phyloP scores from a whole-genome alignment of 129 eudicot genomes.

The Flaveria trinervia region DNA sequence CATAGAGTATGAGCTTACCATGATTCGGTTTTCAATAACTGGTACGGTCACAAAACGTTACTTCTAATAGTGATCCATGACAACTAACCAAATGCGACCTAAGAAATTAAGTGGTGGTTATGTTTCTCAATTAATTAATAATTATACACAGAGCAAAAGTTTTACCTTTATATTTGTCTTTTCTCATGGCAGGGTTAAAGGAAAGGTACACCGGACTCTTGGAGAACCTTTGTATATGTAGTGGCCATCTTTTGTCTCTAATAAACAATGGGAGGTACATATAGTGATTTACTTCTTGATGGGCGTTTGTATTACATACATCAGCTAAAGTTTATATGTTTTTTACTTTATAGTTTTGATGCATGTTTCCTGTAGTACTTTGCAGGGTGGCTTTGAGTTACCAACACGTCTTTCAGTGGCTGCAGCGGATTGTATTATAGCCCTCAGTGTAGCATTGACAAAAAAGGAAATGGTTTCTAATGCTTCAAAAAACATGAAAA shows the following conservation, averaged over 20 bases:
- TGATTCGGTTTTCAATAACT: slow-evolving; percentile 39
- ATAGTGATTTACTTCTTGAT: background rate
- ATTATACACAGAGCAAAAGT: background rate
- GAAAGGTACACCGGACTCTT: slow-evolving; percentile 55
- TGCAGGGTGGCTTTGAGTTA: slow-evolving; percentile 87
- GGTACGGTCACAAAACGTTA: slow-evolving; percentile 48
- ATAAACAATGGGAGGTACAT: slow-evolving; percentile 67
- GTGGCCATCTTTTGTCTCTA: slow-evolving; percentile 46
- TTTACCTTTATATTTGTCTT: background rate
- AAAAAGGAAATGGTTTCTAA: slow-evolving; percentile 42
- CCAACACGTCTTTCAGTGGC: slow-evolving; percentile 93
- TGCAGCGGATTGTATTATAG: slow-evolving; percentile 76
- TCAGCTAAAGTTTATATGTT: background rate
- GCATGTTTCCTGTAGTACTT: slow-evolving; percentile 43
- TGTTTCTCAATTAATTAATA: background rate
- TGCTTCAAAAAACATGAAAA: slow-evolving; percentile 37
- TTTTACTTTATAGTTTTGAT: slow-evolving; percentile 12
- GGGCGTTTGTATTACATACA: background rate
- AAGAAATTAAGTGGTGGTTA: background rate
- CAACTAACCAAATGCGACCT: background rate
- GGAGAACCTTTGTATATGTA: slow-evolving; percentile 49
- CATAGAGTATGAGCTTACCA: slow-evolving; percentile 60
- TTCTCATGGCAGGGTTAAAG: slow-evolving; percentile 54
- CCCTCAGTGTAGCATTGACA: slow-evolving; percentile 65
- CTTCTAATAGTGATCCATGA: slow-evolving; percentile 3